These are phyloP conservation scores for Xylaria telfairii DNA, from an alignment of 495 filamentous ascomycete species.

Conservation along the genomic window DNA sequence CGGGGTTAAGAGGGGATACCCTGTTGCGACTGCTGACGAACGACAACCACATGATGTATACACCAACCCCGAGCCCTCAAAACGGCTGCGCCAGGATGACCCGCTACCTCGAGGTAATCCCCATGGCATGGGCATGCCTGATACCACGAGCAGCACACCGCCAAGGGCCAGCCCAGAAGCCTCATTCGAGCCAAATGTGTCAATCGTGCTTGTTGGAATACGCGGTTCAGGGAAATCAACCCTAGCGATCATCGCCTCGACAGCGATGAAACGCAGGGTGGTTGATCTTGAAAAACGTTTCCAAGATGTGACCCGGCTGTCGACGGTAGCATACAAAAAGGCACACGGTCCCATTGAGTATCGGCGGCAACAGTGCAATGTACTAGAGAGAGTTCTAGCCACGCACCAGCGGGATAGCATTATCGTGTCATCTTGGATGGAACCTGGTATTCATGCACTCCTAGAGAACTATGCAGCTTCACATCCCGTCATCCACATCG, in stretches of 20 bases:
- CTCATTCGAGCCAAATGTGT: constrained; percentile 62
- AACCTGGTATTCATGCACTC: constrained; percentile 59
- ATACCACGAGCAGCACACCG: constrained; percentile 25
- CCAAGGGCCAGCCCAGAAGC: background rate
- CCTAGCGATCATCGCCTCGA: constrained; percentile 70
- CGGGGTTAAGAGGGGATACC: constrained; percentile 27
- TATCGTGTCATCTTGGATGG: constrained; percentile 68
- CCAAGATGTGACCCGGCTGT: constrained; percentile 62
- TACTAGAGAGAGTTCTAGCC: constrained; percentile 66
- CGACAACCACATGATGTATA: constrained; percentile 1
- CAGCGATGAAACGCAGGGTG: constrained; percentile 65
- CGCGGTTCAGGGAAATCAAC: constrained; percentile 75
- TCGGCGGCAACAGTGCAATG: constrained; percentile 59
- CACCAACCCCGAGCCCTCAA: background rate
- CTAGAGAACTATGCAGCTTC: constrained; percentile 59
- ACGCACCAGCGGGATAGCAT: constrained; percentile 65
- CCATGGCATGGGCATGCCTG: background rate
- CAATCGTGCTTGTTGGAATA: constrained; percentile 72
- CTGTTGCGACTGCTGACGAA: background rate
- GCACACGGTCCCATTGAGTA: constrained; percentile 61
- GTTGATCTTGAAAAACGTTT: constrained; percentile 70
- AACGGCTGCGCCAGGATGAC: constrained; percentile 16
- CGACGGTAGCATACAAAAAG: constrained; percentile 64
- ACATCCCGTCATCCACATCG: constrained; percentile 71
- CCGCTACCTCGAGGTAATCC: background rate